Percentiles rank a stretch among this genome's conserved stretches.
phyloP scores from a whole-genome alignment of 306 rosid genomes.

The Adenanthera pavonina region DNA sequence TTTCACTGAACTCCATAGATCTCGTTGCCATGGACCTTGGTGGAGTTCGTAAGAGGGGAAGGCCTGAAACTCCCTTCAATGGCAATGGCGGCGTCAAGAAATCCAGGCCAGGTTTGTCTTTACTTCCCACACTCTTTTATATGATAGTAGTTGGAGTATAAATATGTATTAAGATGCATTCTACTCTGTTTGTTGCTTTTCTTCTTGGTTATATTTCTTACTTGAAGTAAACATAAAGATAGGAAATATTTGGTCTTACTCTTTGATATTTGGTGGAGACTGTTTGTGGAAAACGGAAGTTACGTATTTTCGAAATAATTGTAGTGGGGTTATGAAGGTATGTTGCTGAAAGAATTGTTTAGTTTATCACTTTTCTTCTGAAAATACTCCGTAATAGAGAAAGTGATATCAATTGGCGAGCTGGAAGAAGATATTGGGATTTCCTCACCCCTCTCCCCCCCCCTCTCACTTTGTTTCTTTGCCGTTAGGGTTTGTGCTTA shows the following conservation, averaged over 20 bases:
- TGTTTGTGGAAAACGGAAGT: background rate
- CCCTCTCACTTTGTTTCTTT: background rate
- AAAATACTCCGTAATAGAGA: background rate
- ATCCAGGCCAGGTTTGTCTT: constrained; percentile 63
- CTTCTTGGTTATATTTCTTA: background rate
- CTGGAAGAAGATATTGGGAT: background rate
- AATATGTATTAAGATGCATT: background rate
- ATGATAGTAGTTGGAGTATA: background rate
- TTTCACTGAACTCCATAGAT: background rate
- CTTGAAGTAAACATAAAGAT: background rate
- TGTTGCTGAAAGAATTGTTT: background rate
- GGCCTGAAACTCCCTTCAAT: constrained; percentile 63
- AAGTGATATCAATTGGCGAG: background rate
- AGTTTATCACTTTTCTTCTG: background rate
- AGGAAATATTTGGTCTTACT: background rate
- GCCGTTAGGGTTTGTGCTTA: background rate
- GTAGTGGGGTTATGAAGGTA: background rate
- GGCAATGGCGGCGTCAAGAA: constrained; percentile 81
- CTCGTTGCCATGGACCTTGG: constrained; percentile 55
- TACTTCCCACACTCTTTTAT: background rate
- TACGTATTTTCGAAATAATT: background rate
- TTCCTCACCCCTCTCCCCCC: background rate
- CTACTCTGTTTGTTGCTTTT: background rate
- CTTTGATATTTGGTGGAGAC: background rate
- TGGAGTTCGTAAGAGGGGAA: constrained; percentile 68